Conservation (phyloP, 768 basidiomycete genomes). For the Psilocybe subaeruginosa region DNA sequence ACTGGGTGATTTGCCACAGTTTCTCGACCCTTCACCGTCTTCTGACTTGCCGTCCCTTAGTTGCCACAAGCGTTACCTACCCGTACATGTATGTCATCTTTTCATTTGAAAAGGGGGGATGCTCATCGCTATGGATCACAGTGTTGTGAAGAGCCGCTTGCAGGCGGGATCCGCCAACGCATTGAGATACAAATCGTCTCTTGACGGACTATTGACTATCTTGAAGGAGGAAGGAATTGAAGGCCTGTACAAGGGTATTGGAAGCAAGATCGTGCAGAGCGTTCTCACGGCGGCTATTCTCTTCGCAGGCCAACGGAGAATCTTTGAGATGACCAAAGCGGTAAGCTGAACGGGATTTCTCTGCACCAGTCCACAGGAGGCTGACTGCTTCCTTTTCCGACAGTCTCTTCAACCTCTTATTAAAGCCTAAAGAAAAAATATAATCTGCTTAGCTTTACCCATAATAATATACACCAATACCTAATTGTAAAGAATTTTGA, state of each 20-base stretch:
- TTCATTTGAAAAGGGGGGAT: neutral
- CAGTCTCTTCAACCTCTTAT: slow-evolving; percentile 11
- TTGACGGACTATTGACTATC: slow-evolving; percentile 80
- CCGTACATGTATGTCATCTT: slow-evolving; percentile 47
- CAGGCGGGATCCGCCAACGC: slow-evolving; percentile 75
- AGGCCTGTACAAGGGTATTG: slow-evolving; percentile 87
- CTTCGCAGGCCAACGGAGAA: slow-evolving; percentile 86
- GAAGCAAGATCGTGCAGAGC: slow-evolving; percentile 88
- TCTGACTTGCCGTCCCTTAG: slow-evolving; percentile 27
- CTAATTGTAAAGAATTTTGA: neutral
- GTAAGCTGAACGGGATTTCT: slow-evolving; percentile 1
- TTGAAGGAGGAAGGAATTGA: slow-evolving; percentile 76
- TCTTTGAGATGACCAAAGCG: slow-evolving; percentile 70
- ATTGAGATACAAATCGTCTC: slow-evolving; percentile 71
- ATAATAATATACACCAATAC: neutral
- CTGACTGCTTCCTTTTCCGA: neutral
- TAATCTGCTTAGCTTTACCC: neutral
- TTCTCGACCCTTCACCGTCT: neutral
- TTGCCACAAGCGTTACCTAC: slow-evolving; percentile 51
- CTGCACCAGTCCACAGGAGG: neutral
- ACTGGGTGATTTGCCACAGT: slow-evolving; percentile 52
- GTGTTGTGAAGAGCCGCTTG: slow-evolving; percentile 77
- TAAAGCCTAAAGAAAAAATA: neutral
- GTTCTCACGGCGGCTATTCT: slow-evolving; percentile 93
- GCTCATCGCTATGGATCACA: slow-evolving; percentile 22